Conservation (phyloP, 2,329 filamentous ascomycete genomes). For the Geosmithia flava region DNA sequence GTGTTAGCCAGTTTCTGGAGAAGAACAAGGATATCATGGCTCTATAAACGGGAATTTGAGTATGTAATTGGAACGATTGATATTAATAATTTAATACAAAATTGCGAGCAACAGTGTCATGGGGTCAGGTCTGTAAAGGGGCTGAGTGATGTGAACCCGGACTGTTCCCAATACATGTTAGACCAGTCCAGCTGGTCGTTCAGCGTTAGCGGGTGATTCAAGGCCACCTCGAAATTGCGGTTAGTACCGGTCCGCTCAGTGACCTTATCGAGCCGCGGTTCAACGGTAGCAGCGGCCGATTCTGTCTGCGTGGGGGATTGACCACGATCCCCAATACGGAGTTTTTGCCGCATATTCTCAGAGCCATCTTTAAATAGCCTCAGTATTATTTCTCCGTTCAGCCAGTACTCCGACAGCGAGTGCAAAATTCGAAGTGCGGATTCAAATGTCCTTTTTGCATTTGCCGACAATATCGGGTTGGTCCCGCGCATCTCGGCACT, state of each 20-base stretch:
- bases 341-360: background rate
- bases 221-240: background rate
- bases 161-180: background rate
- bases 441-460: conserved; percentile 13
- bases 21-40: conserved; percentile 10
- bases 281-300: background rate
- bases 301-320: background rate
- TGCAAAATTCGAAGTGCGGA: conserved; percentile 14
- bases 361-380: background rate
- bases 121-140: background rate
- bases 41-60: background rate
- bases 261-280: background rate
- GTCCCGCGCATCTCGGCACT: conserved; percentile 12
- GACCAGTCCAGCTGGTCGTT: background rate
- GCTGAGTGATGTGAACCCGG: background rate
- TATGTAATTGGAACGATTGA: background rate
- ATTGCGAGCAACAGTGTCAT: background rate
- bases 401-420: conserved; percentile 15
- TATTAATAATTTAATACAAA: background rate
- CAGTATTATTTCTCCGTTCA: conserved; percentile 2
- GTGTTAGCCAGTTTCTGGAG: conserved; percentile 20
- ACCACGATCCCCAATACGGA: background rate
- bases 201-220: background rate
- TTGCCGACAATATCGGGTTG: conserved; percentile 16
- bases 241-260: background rate